phyloP scores from a whole-genome alignment of 768 basidiomycete species.

The Russula olivacea region DNA sequence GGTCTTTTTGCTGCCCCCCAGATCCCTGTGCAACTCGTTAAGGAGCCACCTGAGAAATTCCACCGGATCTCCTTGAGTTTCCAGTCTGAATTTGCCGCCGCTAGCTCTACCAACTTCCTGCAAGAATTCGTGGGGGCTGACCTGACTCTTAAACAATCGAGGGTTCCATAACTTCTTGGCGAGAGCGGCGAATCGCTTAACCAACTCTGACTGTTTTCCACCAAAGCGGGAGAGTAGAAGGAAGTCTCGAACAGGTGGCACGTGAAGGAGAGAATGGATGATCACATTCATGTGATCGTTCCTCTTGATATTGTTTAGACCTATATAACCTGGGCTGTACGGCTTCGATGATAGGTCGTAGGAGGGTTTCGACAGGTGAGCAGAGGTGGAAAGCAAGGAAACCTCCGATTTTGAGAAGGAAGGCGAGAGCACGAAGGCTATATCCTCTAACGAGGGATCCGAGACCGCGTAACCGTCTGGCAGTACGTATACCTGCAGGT shows the following conservation, averaged over 20 bases:
- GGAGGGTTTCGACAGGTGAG: conserved; percentile 62
- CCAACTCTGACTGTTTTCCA: conserved; percentile 77
- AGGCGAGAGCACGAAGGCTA: conserved; percentile 83
- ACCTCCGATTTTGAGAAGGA: conserved; percentile 65
- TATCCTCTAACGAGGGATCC: conserved; percentile 95
- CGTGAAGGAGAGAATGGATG: conserved; percentile 88
- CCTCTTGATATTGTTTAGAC: conserved; percentile 94
- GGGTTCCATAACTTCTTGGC: conserved; percentile 97
- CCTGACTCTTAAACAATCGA: conserved; percentile 92
- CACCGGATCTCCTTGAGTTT: conserved; percentile 91
- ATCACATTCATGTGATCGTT: conserved; percentile 99
- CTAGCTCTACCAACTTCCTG: conserved; percentile 93
- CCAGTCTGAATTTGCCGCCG: conserved; percentile 84
- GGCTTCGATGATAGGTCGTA: conserved; percentile 79
- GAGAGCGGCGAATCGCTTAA: conserved; percentile 80
- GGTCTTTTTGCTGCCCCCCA: conserved; percentile 90
- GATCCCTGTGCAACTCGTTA: conserved; percentile 86
- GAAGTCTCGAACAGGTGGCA: conserved; percentile 83
- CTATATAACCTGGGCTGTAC: conserved; percentile 91
- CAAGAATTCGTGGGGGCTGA: conserved; percentile 96
- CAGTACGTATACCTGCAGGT: conserved; percentile 81
- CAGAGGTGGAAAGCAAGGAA: conserved; percentile 49
- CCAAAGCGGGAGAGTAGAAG: conserved; percentile 69
- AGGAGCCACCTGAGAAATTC: conserved; percentile 96
- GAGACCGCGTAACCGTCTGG: conserved; percentile 96